A percentile compares a stretch with the other conserved stretches of the same genome.
Conservation (phyloP, 176 grass and related monocot genomes). For the Paspalum vaginatum region DNA sequence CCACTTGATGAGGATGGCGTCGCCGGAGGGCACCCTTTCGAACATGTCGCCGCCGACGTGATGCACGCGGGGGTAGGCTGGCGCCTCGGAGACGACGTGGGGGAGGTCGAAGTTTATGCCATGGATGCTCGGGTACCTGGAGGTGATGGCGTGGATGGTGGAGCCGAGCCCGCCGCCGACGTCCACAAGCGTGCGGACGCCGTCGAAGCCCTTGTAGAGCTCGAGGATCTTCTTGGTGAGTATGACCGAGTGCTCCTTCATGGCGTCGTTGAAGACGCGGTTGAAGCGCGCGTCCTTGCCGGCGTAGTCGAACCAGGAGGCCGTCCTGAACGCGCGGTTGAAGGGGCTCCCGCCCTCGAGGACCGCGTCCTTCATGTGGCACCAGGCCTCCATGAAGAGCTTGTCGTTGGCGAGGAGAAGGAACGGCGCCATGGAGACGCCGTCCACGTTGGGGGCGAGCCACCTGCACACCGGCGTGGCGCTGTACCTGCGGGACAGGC, state of each 20-base stretch:
- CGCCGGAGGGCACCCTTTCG: conserved; percentile 56
- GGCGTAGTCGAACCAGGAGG: background rate
- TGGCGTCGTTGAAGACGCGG: conserved; percentile 87
- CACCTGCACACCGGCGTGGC: background rate
- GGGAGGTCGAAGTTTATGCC: conserved; percentile 90
- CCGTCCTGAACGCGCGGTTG: background rate
- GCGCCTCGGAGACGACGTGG: conserved; percentile 88
- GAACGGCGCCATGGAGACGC: background rate
- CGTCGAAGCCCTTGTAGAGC: conserved; percentile 67
- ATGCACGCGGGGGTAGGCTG: conserved; percentile 58
- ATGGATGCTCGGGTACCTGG: conserved; percentile 45
- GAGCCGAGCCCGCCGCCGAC: conserved; percentile 86
- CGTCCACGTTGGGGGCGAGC: background rate
- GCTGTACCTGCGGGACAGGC: background rate
- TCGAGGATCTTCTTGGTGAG: conserved; percentile 87
- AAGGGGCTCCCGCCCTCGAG: background rate
- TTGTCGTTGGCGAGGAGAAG: background rate
- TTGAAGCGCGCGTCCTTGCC: conserved; percentile 80
- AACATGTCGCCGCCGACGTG: conserved; percentile 93
- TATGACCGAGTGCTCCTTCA: conserved; percentile 87
- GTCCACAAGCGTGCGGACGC: conserved; percentile 64
- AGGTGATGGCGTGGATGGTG: conserved; percentile 64
- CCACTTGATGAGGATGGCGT: conserved; percentile 90
- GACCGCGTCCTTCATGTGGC: background rate
- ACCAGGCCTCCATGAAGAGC: background rate